A percentile compares a stretch with the other conserved stretches of the same genome.
These are phyloP conservation scores for Tylopilus cervinicoccineus DNA, from an alignment of 768 basidiomycete species.

Conservation along the genomic window DNA sequence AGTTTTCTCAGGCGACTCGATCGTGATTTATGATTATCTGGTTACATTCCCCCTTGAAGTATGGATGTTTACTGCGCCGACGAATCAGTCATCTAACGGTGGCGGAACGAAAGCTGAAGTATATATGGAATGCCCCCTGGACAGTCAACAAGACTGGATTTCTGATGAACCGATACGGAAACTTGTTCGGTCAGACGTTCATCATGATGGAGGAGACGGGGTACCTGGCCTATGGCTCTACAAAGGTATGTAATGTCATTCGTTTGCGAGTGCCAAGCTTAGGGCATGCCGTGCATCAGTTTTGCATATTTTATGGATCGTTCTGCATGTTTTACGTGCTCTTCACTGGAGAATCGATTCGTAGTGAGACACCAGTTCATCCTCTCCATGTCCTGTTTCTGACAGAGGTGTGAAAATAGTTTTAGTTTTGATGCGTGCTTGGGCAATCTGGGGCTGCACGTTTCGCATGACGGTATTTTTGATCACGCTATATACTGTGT, in stretches of 20 bases:
- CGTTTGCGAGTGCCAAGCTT: not conserved
- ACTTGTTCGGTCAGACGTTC: not conserved
- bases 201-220: not conserved
- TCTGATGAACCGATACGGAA: not conserved
- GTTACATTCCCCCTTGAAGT: not conserved
- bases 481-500: constrained; percentile 9
- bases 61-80: not conserved
- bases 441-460: constrained; percentile 19
- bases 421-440: constrained; percentile 21
- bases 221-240: not conserved
- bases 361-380: constrained; percentile 8
- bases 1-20: not conserved
- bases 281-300: too few relatives aligned
- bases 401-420: constrained; percentile 15
- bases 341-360: constrained; percentile 18
- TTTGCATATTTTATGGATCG: not conserved
- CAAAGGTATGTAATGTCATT: not conserved
- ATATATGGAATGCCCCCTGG: not conserved
- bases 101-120: not conserved
- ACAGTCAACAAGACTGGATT: not conserved
- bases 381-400: not conserved
- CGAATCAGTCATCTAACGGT: not conserved
- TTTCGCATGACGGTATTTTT: not conserved
- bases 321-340: not conserved
- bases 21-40: not conserved